Evolutionary conservation across 129 eudicot species (phyloP).

Genomic region (Flaveria sonorensis): DNA sequence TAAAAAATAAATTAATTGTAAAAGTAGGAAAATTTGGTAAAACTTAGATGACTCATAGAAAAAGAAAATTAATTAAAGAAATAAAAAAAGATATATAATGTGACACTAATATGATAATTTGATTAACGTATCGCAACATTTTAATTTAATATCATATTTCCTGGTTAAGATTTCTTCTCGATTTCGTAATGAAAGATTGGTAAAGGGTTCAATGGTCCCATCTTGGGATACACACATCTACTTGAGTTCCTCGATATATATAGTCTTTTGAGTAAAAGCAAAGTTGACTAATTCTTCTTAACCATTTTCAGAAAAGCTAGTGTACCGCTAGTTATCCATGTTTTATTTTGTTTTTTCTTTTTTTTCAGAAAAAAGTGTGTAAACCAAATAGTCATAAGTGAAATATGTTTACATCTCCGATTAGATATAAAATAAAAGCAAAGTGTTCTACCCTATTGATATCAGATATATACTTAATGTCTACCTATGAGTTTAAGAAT

Average conservation of each 20-base stretch:
- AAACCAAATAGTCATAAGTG: background rate
- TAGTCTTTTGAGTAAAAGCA: constrained; percentile 27
- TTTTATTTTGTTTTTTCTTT: too few relatives aligned
- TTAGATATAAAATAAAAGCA: background rate
- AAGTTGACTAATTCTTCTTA: background rate
- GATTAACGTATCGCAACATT: too few relatives aligned
- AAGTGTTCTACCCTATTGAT: too few relatives aligned
- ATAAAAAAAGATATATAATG: too few relatives aligned
- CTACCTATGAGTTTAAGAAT: too few relatives aligned
- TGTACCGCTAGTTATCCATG: background rate
- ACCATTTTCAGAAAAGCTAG: background rate
- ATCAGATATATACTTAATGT: too few relatives aligned
- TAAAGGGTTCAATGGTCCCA: constrained; percentile 35
- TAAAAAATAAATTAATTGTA: too few relatives aligned
- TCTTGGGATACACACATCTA: constrained; percentile 27
- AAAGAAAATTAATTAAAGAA: too few relatives aligned
- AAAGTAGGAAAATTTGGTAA: too few relatives aligned
- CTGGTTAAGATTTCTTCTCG: background rate
- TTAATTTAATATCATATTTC: background rate
- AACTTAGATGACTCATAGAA: too few relatives aligned
- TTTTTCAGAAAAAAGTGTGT: background rate
- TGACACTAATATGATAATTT: too few relatives aligned
- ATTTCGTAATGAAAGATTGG: background rate
- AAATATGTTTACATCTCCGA: background rate
- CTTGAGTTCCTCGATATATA: constrained; percentile 24